A percentile compares a stretch with the other conserved stretches of the same genome.
Conservation (phyloP, 805 yeast species). For the Cyberlindnera petersonii region DNA sequence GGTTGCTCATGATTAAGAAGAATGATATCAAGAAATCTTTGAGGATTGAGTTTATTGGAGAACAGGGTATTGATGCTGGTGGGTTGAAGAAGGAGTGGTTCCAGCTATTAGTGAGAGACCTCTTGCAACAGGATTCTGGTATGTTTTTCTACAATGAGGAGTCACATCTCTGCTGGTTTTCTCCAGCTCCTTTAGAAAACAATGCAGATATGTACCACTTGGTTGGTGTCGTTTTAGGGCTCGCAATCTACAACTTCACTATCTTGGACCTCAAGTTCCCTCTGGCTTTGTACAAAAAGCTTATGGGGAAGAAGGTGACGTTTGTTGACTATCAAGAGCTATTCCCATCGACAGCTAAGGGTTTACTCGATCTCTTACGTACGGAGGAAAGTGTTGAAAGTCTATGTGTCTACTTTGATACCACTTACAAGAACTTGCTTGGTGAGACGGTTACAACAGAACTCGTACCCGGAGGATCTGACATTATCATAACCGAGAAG, state of each 20-base stretch:
- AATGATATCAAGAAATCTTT: conserved; percentile 68
- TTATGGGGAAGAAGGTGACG: conserved; percentile 51
- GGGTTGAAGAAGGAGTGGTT: conserved; percentile 96
- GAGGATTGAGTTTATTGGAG: conserved; percentile 75
- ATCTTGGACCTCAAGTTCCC: conserved; percentile 82
- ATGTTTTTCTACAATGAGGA: conserved; percentile 65
- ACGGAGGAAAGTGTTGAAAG: conserved; percentile 43
- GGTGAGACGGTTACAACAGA: conserved; percentile 43
- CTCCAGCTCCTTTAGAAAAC: conserved; percentile 39
- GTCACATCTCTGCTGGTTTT: conserved; percentile 75
- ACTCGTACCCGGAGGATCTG: conserved; percentile 56
- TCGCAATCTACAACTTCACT: conserved; percentile 88
- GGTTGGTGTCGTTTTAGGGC: conserved; percentile 82
- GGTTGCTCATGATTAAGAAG: conserved; percentile 51
- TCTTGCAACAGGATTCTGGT: conserved; percentile 67
- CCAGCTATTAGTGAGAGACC: conserved; percentile 59
- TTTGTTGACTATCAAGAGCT: conserved; percentile 65
- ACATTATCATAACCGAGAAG: conserved; percentile 48
- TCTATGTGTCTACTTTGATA: conserved; percentile 60
- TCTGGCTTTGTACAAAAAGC: conserved; percentile 66
- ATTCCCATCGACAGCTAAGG: conserved; percentile 62
- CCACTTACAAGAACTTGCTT: conserved; percentile 45
- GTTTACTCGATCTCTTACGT: conserved; percentile 44
- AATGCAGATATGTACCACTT: conserved; percentile 59
- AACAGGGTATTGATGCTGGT: conserved; percentile 94